phyloP scores from a whole-genome alignment of 139 green algal species.

The Chlorella sorokiniana region DNA sequence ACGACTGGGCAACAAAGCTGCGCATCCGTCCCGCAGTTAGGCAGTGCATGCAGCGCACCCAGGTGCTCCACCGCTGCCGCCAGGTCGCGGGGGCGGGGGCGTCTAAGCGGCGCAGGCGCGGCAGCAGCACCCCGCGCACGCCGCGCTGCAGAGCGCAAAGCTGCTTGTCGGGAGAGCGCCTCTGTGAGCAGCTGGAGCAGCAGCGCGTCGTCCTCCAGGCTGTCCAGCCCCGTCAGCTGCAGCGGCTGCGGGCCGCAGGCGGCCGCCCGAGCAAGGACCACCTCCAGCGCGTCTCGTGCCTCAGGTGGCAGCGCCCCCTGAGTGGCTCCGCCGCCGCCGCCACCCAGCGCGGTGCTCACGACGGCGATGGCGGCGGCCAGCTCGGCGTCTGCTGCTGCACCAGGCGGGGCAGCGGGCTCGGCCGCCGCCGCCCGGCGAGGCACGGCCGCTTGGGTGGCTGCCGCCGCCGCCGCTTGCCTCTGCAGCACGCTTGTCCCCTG shows the following conservation, averaged over 20 bases:
- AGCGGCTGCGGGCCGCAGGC: background rate
- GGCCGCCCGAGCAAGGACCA: background rate
- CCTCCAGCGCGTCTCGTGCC: background rate
- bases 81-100: slow-evolving; percentile 2
- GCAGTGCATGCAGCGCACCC: background rate
- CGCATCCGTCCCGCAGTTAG: background rate
- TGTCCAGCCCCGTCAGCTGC: background rate
- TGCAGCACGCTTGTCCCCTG: background rate
- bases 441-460: background rate
- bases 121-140: slow-evolving; percentile 6
- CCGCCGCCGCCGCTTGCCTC: background rate
- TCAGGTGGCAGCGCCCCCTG: background rate
- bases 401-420: background rate
- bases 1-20: too few relatives aligned
- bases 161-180: background rate
- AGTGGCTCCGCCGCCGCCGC: background rate
- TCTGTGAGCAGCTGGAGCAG: slow-evolving; percentile 12
- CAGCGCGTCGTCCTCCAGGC: background rate
- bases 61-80: background rate
- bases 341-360: background rate
- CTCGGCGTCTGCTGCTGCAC: background rate
- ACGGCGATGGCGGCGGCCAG: background rate
- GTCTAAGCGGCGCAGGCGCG: background rate
- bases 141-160: slow-evolving; percentile 13
- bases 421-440: background rate